A percentile compares a stretch with the other conserved stretches of the same genome.
These are phyloP conservation scores for Pyrrhoderma noxium DNA, from an alignment of 1,284 basidiomycete species.

Conservation along the genomic window DNA sequence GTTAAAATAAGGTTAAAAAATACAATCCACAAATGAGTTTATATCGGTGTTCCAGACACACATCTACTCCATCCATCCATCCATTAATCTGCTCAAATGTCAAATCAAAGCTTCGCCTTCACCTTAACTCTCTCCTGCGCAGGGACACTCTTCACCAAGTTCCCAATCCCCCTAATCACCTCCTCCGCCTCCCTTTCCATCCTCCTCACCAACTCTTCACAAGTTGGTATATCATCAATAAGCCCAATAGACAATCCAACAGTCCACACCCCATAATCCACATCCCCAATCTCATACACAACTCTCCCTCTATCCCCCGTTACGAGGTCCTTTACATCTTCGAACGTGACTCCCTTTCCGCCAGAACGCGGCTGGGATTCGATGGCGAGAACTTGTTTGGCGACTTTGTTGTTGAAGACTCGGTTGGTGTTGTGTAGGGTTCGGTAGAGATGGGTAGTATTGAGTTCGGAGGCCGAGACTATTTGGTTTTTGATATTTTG, in stretches of 20 bases:
- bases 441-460: constrained; percentile 87
- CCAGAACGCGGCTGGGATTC: constrained; percentile 67
- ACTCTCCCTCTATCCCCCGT: constrained; percentile 41
- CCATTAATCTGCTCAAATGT: too few species aligned
- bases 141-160: too few species aligned
- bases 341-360: constrained; percentile 86
- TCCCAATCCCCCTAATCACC: constrained; percentile 46
- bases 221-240: constrained; percentile 83
- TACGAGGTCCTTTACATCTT: constrained; percentile 79
- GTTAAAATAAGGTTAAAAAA: too few species aligned
- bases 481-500: constrained; percentile 88
- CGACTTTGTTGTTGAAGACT: constrained; percentile 82
- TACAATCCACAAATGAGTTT: too few species aligned
- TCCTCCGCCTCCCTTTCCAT: constrained; percentile 78
- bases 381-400: constrained; percentile 74
- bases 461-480: constrained; percentile 72
- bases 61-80: too few species aligned
- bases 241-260: constrained; percentile 76
- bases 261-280: constrained; percentile 85
- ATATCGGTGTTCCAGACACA: too few species aligned
- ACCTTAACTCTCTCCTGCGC: too few species aligned
- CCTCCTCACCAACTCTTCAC: constrained; percentile 62
- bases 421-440: constrained; percentile 82
- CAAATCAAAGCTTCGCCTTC: too few species aligned
- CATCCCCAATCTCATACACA: constrained; percentile 83